Evolutionary conservation across 129 eudicot species (phyloP).

Genomic region (Pseudognaphalium luteoalbum): DNA sequence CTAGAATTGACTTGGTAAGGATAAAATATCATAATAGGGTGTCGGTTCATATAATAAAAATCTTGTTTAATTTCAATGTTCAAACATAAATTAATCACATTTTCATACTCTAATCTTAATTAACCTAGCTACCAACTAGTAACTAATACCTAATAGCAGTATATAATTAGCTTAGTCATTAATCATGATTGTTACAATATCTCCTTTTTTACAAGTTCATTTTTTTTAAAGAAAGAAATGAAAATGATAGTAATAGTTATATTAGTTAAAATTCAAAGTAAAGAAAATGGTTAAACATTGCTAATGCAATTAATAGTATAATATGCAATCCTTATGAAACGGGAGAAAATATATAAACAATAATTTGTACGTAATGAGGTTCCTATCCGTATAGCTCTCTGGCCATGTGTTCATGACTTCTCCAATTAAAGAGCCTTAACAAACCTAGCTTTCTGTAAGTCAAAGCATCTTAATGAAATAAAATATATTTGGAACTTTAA

Average conservation of each 20-base stretch:
- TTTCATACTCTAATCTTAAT: neutral
- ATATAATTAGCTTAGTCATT: too few species aligned
- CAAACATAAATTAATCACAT: neutral
- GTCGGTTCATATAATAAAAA: conserved; percentile 25
- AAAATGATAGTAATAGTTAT: too few species aligned
- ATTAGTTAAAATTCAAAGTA: neutral
- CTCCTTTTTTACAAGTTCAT: too few species aligned
- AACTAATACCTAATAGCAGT: too few species aligned
- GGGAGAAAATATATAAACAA: conserved; percentile 15
- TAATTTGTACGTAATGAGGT: conserved; percentile 14
- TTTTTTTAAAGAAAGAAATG: too few species aligned
- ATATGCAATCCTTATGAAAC: conserved; percentile 21
- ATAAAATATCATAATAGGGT: conserved; percentile 3
- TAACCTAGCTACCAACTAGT: too few species aligned
- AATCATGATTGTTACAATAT: too few species aligned
- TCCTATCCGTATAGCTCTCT: conserved; percentile 31
- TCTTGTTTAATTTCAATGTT: too few species aligned
- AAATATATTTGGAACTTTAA: neutral
- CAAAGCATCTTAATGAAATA: conserved; percentile 27
- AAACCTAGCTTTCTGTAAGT: conserved; percentile 18
- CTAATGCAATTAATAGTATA: conserved; percentile 5
- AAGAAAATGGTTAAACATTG: neutral
- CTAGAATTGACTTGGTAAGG: conserved; percentile 16
- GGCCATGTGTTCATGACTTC: conserved; percentile 39
- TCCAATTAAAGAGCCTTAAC: conserved; percentile 30